Conservation (phyloP, 441 rosid species). For the Sinapis alba region DNA sequence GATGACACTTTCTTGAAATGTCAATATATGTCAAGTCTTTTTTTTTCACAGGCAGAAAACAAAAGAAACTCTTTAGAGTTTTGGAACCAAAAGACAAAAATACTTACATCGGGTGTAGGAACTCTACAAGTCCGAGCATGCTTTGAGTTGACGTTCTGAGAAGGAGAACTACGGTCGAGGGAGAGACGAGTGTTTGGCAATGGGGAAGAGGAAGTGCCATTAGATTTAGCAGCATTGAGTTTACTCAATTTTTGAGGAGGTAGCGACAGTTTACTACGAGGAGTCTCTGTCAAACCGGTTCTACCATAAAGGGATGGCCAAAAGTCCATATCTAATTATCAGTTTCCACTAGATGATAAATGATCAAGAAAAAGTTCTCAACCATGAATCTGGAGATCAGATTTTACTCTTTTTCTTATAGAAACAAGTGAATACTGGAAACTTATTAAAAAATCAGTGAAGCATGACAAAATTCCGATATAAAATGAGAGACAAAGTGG, state of each 20-base stretch:
- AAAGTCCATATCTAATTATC: conserved; percentile 19
- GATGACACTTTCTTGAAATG: conserved; percentile 60
- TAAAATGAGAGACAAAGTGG: background rate
- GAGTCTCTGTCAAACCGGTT: conserved; percentile 77
- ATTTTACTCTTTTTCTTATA: background rate
- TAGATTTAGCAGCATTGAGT: conserved; percentile 51
- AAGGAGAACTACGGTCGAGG: conserved; percentile 57
- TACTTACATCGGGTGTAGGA: conserved; percentile 66
- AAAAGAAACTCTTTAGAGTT: background rate
- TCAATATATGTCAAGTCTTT: conserved; percentile 5
- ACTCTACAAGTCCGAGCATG: conserved; percentile 57
- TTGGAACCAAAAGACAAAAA: background rate
- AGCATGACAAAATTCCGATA: background rate
- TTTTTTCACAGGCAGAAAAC: background rate
- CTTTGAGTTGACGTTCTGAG: conserved; percentile 63
- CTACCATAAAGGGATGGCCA: conserved; percentile 35
- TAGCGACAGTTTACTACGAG: conserved; percentile 61
- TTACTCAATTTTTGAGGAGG: conserved; percentile 66
- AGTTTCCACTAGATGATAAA: background rate
- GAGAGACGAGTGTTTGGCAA: conserved; percentile 64
- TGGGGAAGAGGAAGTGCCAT: conserved; percentile 61
- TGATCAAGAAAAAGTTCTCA: background rate
- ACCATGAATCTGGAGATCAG: background rate
- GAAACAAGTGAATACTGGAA: background rate
- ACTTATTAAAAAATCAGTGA: background rate